Base-by-base conservation (phyloP, 2,329 filamentous ascomycete species). In the Sclerotinia subarctica region DNA sequence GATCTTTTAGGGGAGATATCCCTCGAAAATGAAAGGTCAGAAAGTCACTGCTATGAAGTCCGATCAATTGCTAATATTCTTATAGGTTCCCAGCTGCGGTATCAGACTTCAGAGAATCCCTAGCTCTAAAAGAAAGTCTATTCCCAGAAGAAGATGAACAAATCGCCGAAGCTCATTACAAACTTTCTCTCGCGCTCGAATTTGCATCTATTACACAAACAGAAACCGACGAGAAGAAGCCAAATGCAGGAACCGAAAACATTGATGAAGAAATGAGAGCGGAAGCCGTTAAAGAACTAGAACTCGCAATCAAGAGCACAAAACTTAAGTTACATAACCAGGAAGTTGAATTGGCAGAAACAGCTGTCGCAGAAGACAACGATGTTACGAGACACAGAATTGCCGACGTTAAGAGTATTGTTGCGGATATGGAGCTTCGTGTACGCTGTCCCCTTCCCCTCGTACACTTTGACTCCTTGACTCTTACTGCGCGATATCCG, bases 1-100 rank as follows among this genome's bases (percentile, higher is more conserved):
- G 94, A 97, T 77, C 86, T 97, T 67, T 90, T 98, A 70, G 92
- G 94, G 13, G 95, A 99, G 80, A 97, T 99, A 70, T 96, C 91
- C n/a, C 84, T 99, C 38, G 95, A 99, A 81, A 97, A 95, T 73
- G 95, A 98, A 80, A 89, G 91, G 82, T 88, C 69, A 78, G 70
- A 58, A 65, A 49, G 38, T 52, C 13, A 5, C 60, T 32, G 8
- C 3, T 32, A 42, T 29, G 6, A 49, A 29, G 24, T n/a, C 17
- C 29, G 2, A 51, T 13, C 54, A 10, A 52, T 53, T 69, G n/a
- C 71, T 76, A 69, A 77, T 64, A 7, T 15, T 10, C 51, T 17
- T 32, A 7, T 71, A 89, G 87, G 74, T 99, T 97, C 77, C 84
- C 87, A 53, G 90, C 92, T 73, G 94, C 95, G n/a, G 91, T 97